Evolutionary conservation across 1,139 yeast species (phyloP), one percentile per base, ranked within the genome.

Genomic region (Tardiomyces blankii): DNA sequence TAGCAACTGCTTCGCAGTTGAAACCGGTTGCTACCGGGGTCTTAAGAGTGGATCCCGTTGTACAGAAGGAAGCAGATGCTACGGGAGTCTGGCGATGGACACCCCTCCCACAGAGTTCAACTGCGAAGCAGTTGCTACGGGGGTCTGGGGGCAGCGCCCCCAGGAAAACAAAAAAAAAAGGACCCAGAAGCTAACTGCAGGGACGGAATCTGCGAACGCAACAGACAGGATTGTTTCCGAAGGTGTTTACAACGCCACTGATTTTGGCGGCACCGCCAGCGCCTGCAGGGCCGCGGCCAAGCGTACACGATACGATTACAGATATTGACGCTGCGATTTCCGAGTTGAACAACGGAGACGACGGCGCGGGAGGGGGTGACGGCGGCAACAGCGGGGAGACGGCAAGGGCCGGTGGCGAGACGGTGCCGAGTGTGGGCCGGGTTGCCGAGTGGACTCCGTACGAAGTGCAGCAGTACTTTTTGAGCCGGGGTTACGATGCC

Each of bases 211-310:
- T 85, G 46, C 61, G 74, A 42, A 80, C 89, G 0, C 75, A 76
- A 44, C 74, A 77, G 49, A 88, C 85, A 11, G 98, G 98, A 0
- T 69, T 91, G 42, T 91, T 87, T 60, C 98, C 98, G 11, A 84
- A 82, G 58, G 77, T 87, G 12, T 91, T 89, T 61, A 68, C 73
- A 4, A 47, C 55, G 13, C 43, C n/a, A 28, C 45, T 16, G 38
- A 35, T n/a, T 16, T 40, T 19, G 16, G 35, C 19, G 27, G 23
- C 30, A 18, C 44, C 16, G 21, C 40, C 27, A 33, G 25, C 33
- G 8, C 41, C 33, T 16, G 32, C 32, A 41, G 38, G 38, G 41
- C 32, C 18, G 39, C 38, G 38, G 18, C 39, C 33, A 18, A 39
- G 18, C 3, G 18, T 21, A 23, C 35, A 12, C 39, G 11, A 73